Evolutionary conservation across 371 early-diverging fungal genomes (phyloP), one percentile per base, ranked within the genome.

Genomic region (Mucor lusitanicus): DNA sequence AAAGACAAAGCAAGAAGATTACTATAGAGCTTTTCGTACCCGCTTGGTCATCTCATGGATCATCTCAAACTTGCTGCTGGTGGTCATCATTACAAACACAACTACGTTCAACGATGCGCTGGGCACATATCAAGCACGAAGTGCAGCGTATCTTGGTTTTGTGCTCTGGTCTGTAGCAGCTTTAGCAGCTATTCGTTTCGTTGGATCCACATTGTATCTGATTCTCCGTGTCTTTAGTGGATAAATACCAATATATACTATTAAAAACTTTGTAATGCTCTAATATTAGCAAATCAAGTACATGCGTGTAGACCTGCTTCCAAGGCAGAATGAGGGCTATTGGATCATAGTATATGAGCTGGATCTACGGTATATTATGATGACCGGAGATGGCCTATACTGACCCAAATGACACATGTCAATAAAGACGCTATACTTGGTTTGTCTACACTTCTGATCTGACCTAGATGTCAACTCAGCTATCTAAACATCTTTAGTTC

Each of bases 101-200:
- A 64, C 73, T 63, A 53, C 67, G 1, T 46, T 75, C 68, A 50
- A 77, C 68, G 21, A 65, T 9, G 82, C 84, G 79, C 77, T 80
- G 46, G 75, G 72, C 15, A 39, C 63, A 8, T 55, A 44, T 55
- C 30, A 70, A 39, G 46, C 46, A 12, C 70, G 75, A 44, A 69
- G 64, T 25, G 62, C 73, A 9, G 39, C 56, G 39, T 95, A 92
- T 67, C 80, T 94, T 58, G 87, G 85, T 55, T 90, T 95, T 67
- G 88, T 94, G 50, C 89, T 95, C 53, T 96, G 93, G 91, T 91
- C 91, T 13, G 94, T 95, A 27, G 85, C 91, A 23, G 92, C 74
- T 4, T 78, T 96, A 55, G 83, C 93, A 1, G 74, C 83, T 2
- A 80, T 95, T 74, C 85, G 95, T 42, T 94, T 94, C 78, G 44